These are phyloP conservation scores for Fraxinus nigra DNA, from an alignment of 305 asterid genomes.

Conservation along the genomic window DNA sequence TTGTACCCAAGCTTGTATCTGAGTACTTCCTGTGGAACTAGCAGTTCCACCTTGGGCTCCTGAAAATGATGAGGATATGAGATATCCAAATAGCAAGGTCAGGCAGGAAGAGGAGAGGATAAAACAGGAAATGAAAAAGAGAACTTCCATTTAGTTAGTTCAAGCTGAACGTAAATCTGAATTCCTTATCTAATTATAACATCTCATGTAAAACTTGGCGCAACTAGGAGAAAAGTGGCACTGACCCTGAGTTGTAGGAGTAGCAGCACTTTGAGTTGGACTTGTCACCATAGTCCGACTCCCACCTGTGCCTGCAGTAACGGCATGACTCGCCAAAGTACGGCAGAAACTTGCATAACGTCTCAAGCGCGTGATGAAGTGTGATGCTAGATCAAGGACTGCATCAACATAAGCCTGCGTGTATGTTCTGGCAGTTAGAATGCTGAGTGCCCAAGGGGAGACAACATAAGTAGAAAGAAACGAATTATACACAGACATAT, in stretches of 20 bases:
- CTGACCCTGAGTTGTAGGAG: constrained; percentile 80
- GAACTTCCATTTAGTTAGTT: background rate
- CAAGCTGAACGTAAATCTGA: background rate
- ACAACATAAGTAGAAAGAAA: constrained; percentile 2
- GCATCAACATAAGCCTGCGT: constrained; percentile 97
- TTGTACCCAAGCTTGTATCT: constrained; percentile 97
- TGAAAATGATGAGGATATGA: constrained; percentile 27
- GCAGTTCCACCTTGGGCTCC: constrained; percentile 78
- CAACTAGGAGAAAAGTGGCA: constrained; percentile 22
- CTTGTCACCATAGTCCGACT: constrained; percentile 83
- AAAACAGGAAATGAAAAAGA: background rate
- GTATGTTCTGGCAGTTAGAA: constrained; percentile 26
- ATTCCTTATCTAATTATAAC: constrained; percentile 2
- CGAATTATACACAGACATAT: background rate
- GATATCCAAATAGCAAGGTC: constrained; percentile 13
- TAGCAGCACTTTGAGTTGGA: constrained; percentile 76
- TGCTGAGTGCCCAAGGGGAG: constrained; percentile 20
- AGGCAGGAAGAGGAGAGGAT: constrained; percentile 14
- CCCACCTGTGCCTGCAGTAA: constrained; percentile 92
- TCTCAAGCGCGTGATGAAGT: constrained; percentile 90
- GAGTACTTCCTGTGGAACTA: constrained; percentile 86
- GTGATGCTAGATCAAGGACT: constrained; percentile 96
- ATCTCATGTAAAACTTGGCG: constrained; percentile 9
- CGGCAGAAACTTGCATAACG: constrained; percentile 99
- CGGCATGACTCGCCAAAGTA: constrained; percentile 96